phyloP scores from a whole-genome alignment of 352 stramenopile genomes.

The Pythium dissimile region DNA sequence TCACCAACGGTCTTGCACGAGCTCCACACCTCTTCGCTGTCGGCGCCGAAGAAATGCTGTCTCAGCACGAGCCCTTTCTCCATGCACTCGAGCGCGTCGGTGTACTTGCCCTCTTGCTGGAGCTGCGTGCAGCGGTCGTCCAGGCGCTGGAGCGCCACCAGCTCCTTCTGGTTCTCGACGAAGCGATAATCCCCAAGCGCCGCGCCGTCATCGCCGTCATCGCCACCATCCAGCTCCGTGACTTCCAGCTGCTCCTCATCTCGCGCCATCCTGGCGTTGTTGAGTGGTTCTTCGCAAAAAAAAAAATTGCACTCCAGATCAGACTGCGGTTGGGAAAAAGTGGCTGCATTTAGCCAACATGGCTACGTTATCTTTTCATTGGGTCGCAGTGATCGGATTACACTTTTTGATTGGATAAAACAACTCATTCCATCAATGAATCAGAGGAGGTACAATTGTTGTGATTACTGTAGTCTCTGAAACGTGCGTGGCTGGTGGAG shows the following conservation, averaged over 20 bases:
- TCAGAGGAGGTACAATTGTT: background rate
- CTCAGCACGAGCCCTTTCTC: constrained; percentile 90
- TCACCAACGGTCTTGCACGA: constrained; percentile 93
- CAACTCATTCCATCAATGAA: background rate
- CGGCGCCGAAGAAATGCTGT: constrained; percentile 92
- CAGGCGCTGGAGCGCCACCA: constrained; percentile 86
- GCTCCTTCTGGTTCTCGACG: constrained; percentile 77
- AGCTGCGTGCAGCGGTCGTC: constrained; percentile 88
- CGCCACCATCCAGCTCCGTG: constrained; percentile 27
- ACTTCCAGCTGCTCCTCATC: constrained; percentile 29
- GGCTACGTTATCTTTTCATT: background rate
- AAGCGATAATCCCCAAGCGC: constrained; percentile 39
- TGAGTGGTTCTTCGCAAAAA: no score
- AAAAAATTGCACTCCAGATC: no score
- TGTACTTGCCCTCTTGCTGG: constrained; percentile 91
- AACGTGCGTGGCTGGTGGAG: constrained; percentile 7
- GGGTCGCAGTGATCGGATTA: background rate
- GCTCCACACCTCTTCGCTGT: constrained; percentile 87
- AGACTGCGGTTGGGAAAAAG: background rate
- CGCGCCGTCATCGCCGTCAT: background rate
- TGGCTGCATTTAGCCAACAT: constrained; percentile 5
- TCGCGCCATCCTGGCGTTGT: background rate
- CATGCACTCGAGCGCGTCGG: constrained; percentile 92
- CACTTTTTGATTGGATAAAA: background rate
- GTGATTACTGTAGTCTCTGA: background rate